Conservation (phyloP, 305 asterid genomes). For the Solanum hybrid region DNA sequence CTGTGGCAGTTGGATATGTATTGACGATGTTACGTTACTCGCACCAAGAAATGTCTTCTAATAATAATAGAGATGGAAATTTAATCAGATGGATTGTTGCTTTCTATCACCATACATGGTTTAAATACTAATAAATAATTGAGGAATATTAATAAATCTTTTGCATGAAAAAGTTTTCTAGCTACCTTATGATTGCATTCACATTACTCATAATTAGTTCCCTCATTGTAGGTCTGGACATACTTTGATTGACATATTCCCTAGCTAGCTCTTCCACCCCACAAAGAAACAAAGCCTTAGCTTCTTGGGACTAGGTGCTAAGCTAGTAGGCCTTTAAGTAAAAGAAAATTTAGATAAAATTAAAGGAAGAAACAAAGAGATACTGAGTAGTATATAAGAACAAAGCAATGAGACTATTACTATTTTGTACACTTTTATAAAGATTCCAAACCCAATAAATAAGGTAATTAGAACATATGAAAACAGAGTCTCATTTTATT, state of each 20-base stretch:
- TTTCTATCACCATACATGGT: not conserved
- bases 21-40: not conserved
- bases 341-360: not conserved
- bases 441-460: not conserved
- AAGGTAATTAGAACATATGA: not conserved
- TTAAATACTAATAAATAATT: not conserved
- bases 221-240: not conserved
- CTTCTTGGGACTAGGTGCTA: not conserved
- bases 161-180: not conserved
- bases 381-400: not conserved
- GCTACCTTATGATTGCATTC: conserved; percentile 1
- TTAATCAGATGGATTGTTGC: not conserved
- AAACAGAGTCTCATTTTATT: not conserved
- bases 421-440: not conserved
- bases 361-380: not conserved
- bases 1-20: not conserved
- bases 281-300: not conserved
- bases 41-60: not conserved
- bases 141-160: not conserved
- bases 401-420: not conserved
- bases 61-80: not conserved
- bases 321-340: not conserved
- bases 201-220: not conserved
- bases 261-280: not conserved
- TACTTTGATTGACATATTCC: not conserved